Evolutionary conservation across 371 early-diverging fungal genomes (phyloP).

Genomic region (Mucor saturninus): DNA sequence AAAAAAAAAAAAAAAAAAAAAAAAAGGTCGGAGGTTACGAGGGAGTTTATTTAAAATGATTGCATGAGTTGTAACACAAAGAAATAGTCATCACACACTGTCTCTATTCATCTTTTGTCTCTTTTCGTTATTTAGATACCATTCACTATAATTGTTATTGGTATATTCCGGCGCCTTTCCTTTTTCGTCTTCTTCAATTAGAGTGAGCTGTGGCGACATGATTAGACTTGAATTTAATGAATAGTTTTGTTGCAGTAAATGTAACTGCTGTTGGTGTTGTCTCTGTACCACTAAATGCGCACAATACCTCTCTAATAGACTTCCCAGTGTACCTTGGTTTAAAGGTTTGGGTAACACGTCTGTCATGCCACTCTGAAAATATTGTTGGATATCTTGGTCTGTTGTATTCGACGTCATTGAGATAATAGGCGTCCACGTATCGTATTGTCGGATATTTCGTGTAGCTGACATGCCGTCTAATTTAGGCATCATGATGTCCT

Average conservation of each 20-base stretch:
- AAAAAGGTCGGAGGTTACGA: not conserved
- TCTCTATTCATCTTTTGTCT: not conserved
- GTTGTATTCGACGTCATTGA: conserved; percentile 78
- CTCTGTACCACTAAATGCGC: conserved; percentile 53
- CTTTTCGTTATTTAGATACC: conserved; percentile 16
- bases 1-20: not conserved
- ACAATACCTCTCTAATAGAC: conserved; percentile 68
- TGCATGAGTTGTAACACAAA: no score
- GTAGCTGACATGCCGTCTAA: conserved; percentile 79
- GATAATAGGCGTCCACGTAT: conserved; percentile 76
- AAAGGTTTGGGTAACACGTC: conserved; percentile 84
- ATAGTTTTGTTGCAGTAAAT: conserved; percentile 30
- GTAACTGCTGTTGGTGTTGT: conserved; percentile 30
- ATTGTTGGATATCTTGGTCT: conserved; percentile 67
- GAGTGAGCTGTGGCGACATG: conserved; percentile 21
- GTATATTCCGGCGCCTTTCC: not conserved
- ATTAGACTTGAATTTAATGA: conserved; percentile 17
- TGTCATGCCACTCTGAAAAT: conserved; percentile 77
- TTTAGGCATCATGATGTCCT: conserved; percentile 81
- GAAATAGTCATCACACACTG: no score
- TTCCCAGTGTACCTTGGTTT: conserved; percentile 53
- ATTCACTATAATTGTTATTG: not conserved
- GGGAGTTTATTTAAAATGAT: not conserved
- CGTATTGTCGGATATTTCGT: conserved; percentile 73
- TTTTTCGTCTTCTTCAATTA: conserved; percentile 22